Evolutionary conservation across 2,329 filamentous ascomycete genomes (phyloP).

Genomic region (Dothideomycetes sp.): DNA sequence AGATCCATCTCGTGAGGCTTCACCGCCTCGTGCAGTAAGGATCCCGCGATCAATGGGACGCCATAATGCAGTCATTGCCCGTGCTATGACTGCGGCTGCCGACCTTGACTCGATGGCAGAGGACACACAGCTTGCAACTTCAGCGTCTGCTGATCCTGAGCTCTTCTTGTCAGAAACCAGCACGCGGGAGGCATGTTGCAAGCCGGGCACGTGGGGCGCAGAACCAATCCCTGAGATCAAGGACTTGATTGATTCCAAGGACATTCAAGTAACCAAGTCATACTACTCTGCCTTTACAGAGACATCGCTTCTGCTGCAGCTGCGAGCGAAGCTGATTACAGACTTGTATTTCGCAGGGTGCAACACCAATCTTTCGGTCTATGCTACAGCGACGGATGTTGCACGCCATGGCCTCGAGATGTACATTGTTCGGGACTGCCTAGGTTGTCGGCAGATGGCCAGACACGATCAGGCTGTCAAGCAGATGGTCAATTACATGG

Average conservation of each 20-base stretch:
- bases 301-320: slow-evolving; percentile 59
- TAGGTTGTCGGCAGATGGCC: slow-evolving; percentile 62
- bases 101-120: background rate
- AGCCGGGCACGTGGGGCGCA: slow-evolving; percentile 33
- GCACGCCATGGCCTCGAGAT: slow-evolving; percentile 80
- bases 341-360: slow-evolving; percentile 84
- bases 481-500: slow-evolving; percentile 63
- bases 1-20: background rate
- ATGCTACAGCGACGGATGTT: slow-evolving; percentile 84
- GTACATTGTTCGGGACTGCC: slow-evolving; percentile 77
- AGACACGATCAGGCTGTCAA: slow-evolving; percentile 62
- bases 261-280: slow-evolving; percentile 54
- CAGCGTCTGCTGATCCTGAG: slow-evolving; percentile 30
- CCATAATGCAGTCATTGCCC: background rate
- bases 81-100: background rate
- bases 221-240: slow-evolving; percentile 40
- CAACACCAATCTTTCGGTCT: slow-evolving; percentile 76
- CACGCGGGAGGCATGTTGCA: slow-evolving; percentile 29
- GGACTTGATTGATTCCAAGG: slow-evolving; percentile 38
- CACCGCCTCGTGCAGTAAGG: background rate
- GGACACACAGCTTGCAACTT: background rate
- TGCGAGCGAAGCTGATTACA: slow-evolving; percentile 79
- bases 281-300: slow-evolving; percentile 81
- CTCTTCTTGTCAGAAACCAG: slow-evolving; percentile 30
- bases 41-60: background rate